Percentiles rank a stretch among this genome's conserved stretches.
Conservation (phyloP, 2,329 filamentous ascomycete species). For the Microdochium nivale region DNA sequence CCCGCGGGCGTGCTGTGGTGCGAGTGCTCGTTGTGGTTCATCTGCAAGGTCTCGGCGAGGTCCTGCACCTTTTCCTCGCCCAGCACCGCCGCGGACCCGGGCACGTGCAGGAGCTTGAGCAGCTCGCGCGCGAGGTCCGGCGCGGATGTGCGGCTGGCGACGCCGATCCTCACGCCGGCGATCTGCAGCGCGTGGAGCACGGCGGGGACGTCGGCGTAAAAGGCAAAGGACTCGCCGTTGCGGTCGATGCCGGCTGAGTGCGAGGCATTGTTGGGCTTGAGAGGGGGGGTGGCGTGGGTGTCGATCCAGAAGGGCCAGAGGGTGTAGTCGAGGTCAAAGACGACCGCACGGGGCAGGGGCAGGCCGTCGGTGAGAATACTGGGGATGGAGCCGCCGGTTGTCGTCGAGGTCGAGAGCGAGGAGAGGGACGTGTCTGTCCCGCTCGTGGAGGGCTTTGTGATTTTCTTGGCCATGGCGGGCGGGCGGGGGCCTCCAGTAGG, state of each 20-base stretch:
- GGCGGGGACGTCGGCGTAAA: constrained; percentile 61
- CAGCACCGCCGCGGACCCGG: constrained; percentile 21
- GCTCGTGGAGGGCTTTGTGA: background rate
- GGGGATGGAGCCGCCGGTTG: constrained; percentile 16
- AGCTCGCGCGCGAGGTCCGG: constrained; percentile 75
- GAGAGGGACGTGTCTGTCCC: background rate
- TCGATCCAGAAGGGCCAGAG: constrained; percentile 99
- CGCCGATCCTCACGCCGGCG: constrained; percentile 47
- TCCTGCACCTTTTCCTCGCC: background rate
- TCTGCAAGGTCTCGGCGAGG: background rate
- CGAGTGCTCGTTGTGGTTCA: background rate
- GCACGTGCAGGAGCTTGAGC: constrained; percentile 62
- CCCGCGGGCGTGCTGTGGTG: constrained; percentile 3
- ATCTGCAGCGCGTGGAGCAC: constrained; percentile 53
- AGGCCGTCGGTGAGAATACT: constrained; percentile 43
- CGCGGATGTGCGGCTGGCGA: constrained; percentile 73
- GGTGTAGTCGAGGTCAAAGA: constrained; percentile 96
- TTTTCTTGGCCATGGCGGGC: background rate
- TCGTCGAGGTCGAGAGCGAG: background rate
- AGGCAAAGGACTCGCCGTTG: constrained; percentile 57
- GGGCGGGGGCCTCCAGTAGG: no score
- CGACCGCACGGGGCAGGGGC: constrained; percentile 73
- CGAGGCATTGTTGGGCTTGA: constrained; percentile 40
- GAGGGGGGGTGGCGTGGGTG: constrained; percentile 73
- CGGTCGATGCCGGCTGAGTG: constrained; percentile 39